These are phyloP conservation scores for Ceratobasidium sp. DNA, from an alignment of 1,284 basidiomycete species.

Conservation along the genomic window DNA sequence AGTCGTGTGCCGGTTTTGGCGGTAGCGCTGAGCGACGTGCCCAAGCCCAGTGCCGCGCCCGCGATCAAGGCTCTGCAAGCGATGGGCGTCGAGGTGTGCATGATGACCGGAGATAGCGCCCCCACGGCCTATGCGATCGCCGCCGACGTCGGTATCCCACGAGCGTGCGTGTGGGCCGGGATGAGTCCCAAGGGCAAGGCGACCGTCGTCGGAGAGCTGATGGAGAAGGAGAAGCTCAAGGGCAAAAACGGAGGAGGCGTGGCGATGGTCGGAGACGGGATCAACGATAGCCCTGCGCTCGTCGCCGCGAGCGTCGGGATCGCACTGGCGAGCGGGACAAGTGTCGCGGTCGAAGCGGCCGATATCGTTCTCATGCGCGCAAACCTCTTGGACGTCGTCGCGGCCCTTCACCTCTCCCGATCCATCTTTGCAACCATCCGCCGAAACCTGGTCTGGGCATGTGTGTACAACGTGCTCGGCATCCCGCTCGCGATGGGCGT, in stretches of 20 bases:
- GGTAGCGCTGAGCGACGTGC: constrained; percentile 81
- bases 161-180: constrained; percentile 81
- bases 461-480: constrained; percentile 90
- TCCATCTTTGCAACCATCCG: constrained; percentile 90
- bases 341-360: constrained; percentile 96
- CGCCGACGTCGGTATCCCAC: constrained; percentile 80
- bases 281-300: constrained; percentile 97
- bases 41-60: constrained; percentile 80
- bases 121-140: constrained; percentile 86
- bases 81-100: constrained; percentile 89
- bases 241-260: constrained; percentile 60
- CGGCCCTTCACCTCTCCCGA: constrained; percentile 88
- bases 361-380: constrained; percentile 97
- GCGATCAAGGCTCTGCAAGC: constrained; percentile 77
- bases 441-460: constrained; percentile 90
- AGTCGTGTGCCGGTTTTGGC: constrained; percentile 64
- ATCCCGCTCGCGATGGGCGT: constrained; percentile 99
- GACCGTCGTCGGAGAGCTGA: constrained; percentile 76
- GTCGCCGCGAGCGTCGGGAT: constrained; percentile 96
- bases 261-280: constrained; percentile 98
- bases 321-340: constrained; percentile 93
- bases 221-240: constrained; percentile 61
- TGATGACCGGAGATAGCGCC: constrained; percentile 90
- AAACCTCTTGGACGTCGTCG: constrained; percentile 95
- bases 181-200: constrained; percentile 96